Percentiles rank a stretch among this genome's conserved stretches.
Conservation (phyloP, 495 filamentous ascomycete species). For the Neurospora sp. region DNA sequence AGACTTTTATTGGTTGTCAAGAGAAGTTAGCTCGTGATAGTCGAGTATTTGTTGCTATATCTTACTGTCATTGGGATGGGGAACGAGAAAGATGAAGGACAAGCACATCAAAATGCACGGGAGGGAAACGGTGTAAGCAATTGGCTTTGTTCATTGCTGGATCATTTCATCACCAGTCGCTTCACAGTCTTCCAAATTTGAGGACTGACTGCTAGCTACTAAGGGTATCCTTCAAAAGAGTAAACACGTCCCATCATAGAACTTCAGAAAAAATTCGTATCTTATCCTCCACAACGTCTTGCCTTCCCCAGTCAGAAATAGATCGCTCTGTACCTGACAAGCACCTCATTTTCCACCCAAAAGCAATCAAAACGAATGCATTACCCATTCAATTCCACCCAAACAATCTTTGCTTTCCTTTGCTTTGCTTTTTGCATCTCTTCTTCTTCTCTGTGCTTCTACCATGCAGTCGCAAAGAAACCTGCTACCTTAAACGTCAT, state of each 20-base stretch:
- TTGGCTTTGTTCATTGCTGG: background rate
- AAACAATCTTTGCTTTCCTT: background rate
- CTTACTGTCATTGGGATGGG: no score
- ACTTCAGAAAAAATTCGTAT: background rate
- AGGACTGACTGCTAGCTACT: background rate
- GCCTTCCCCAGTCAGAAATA: background rate
- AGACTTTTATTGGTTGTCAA: no score
- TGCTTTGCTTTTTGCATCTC: background rate
- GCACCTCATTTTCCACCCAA: background rate
- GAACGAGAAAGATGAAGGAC: no score
- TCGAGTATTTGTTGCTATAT: no score
- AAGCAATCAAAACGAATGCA: background rate
- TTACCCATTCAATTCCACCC: background rate
- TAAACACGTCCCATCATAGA: background rate
- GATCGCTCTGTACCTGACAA: background rate
- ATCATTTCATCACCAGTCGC: background rate
- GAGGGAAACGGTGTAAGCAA: background rate
- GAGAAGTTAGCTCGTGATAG: no score
- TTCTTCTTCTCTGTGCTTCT: background rate
- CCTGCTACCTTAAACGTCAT: background rate
- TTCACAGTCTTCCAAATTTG: background rate
- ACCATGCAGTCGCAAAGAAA: background rate
- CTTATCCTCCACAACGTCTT: no score
- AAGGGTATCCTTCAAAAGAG: background rate
- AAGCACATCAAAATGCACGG: no score